phyloP scores from a whole-genome alignment of 306 rosid species.

The Cyclanthera cordifolia region DNA sequence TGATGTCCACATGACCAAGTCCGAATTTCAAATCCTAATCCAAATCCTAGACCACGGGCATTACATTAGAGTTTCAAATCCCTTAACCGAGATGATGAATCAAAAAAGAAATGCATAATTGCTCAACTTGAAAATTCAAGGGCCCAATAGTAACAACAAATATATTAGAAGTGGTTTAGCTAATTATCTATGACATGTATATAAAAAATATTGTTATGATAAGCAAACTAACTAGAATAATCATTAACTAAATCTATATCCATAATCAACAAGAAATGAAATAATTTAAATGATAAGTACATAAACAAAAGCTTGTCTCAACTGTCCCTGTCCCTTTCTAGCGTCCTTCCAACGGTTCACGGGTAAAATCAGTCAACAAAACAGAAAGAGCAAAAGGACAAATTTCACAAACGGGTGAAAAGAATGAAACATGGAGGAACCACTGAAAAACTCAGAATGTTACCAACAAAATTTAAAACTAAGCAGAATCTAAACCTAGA shows the following conservation, averaged over 20 bases:
- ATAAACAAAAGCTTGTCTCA: not conserved
- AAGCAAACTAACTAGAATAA: not conserved
- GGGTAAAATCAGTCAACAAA: slow-evolving; percentile 6
- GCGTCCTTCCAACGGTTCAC: slow-evolving; percentile 13
- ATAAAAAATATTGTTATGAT: not conserved
- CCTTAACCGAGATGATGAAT: too few species aligned
- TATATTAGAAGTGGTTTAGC: not conserved
- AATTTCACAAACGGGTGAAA: slow-evolving; percentile 2
- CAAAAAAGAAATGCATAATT: too few species aligned
- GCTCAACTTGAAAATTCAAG: too few species aligned
- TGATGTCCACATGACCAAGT: too few species aligned
- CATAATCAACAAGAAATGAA: not conserved
- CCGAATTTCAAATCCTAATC: too few species aligned
- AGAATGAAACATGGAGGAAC: not conserved
- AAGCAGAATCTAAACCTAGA: not conserved
- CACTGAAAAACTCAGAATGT: not conserved
- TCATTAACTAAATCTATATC: not conserved
- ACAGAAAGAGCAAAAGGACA: slow-evolving; percentile 15
- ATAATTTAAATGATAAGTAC: not conserved
- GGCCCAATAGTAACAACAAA: too few species aligned
- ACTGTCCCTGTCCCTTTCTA: not conserved
- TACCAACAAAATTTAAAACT: not conserved
- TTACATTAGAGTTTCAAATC: too few species aligned
- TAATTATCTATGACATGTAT: not conserved
- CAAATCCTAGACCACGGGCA: too few species aligned